These are phyloP conservation scores for Magnusiomyces sp. DNA, from an alignment of 1,139 yeast genomes.

Conservation along the genomic window DNA sequence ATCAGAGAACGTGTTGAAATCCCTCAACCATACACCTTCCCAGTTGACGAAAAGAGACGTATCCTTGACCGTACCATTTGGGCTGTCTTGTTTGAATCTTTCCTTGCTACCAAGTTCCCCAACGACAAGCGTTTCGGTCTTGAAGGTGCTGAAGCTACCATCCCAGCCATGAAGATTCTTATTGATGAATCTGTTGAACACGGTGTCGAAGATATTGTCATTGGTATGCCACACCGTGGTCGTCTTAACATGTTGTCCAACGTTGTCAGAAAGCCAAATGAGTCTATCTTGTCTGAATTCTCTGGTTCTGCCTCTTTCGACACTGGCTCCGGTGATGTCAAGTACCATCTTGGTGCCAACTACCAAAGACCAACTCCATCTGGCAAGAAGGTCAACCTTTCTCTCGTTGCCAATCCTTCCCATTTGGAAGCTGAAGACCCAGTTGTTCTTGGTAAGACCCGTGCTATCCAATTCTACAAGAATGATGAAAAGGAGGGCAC, in stretches of 20 bases:
- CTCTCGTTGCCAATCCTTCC: constrained; percentile 96
- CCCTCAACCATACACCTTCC: constrained; percentile 76
- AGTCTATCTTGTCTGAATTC: constrained; percentile 93
- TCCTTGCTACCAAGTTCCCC: constrained; percentile 91
- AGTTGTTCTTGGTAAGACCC: constrained; percentile 94
- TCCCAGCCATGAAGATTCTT: constrained; percentile 94
- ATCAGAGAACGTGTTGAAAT: constrained; percentile 93
- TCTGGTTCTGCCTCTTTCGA: constrained; percentile 77
- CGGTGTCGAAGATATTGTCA: constrained; percentile 92
- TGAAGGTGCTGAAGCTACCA: constrained; percentile 95
- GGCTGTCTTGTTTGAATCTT: constrained; percentile 90
- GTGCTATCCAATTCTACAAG: constrained; percentile 92
- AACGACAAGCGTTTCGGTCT: constrained; percentile 97
- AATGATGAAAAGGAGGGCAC: constrained; percentile 71
- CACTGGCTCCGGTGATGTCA: constrained; percentile 96
- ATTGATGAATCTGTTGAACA: constrained; percentile 88
- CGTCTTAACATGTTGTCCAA: constrained; percentile 94
- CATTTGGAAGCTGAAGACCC: constrained; percentile 99
- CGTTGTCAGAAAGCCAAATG: constrained; percentile 97
- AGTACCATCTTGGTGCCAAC: constrained; percentile 98
- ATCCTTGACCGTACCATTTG: constrained; percentile 93
- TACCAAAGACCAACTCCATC: constrained; percentile 98
- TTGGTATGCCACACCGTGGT: constrained; percentile 99
- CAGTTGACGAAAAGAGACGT: constrained; percentile 88
- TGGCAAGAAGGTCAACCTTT: constrained; percentile 91